Conservation (phyloP, 2,329 filamentous ascomycete species). For the Beauveria medogensis region DNA sequence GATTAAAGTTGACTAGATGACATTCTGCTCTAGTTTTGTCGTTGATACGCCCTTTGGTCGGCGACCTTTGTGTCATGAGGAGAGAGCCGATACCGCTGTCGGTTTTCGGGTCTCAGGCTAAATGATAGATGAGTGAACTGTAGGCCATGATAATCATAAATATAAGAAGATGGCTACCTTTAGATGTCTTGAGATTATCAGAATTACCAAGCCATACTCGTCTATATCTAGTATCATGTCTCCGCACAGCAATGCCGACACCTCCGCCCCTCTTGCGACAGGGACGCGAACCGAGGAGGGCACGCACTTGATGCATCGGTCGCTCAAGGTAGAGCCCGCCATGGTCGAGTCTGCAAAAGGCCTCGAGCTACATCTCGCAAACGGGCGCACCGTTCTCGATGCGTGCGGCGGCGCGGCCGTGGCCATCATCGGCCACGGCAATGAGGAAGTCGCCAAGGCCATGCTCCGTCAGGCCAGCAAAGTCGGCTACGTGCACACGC, state of each 20-base stretch:
- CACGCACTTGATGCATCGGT: slow-evolving; percentile 25
- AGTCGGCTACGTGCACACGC: slow-evolving; percentile 22
- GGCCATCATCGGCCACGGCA: slow-evolving; percentile 54
- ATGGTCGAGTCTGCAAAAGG: slow-evolving; percentile 36
- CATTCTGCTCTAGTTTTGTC: neutral
- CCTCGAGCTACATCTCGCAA: slow-evolving; percentile 25
- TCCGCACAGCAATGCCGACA: slow-evolving; percentile 14
- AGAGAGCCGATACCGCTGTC: neutral
- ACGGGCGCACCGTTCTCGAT: slow-evolving; percentile 27
- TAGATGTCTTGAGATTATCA: neutral
- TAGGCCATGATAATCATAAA: neutral
- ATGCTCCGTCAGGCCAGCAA: slow-evolving; percentile 44
- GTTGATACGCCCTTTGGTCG: neutral
- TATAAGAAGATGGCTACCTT: neutral
- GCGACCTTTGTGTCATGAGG: neutral
- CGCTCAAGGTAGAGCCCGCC: slow-evolving; percentile 20
- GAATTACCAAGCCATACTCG: neutral
- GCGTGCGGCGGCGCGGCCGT: slow-evolving; percentile 38
- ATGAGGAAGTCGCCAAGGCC: slow-evolving; percentile 46
- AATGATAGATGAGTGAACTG: neutral
- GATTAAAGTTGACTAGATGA: too few species aligned
- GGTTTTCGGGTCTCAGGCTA: slow-evolving; percentile 1
- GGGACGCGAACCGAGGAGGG: slow-evolving; percentile 7
- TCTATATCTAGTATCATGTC: slow-evolving; percentile 11
- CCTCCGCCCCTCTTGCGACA: neutral